Base-by-base conservation (phyloP, 1,284 basidiomycete genomes). In the Salmacisia buchloeana region DNA sequence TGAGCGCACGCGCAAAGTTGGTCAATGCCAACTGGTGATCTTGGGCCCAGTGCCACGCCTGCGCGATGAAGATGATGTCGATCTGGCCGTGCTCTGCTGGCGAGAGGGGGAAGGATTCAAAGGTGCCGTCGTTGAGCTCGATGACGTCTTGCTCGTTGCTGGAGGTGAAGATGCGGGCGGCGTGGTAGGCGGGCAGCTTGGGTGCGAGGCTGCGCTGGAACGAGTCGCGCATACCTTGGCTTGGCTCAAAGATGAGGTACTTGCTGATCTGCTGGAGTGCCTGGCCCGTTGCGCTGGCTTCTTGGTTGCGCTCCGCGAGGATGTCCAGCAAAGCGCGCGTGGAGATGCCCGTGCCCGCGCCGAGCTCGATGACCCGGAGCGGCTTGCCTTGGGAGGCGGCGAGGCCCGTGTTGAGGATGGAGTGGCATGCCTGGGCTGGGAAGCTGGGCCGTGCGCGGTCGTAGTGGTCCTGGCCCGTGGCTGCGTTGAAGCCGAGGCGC, bases 41-140 rank as follows among this genome's bases (percentile, higher is more conserved):
- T n/a, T 66, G 64, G 45, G 71, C 74, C 76, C 76, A 78, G 60
- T 78, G 76, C 69, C 69, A 78, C 1, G 76, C 76, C 59, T 64
- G 58, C 0, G 75, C 75, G 4, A 74, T 70, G 0, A 77, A 65
- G 9, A 75, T 73, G n/a, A 69, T 62, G 34, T 77, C 75, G 23
- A 67, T 71, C 3, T 29, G 62, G 3, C 45, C 15, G 3, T 68
- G 69, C 0, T 68, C 73, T 2, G 70, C 62, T 6, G 23, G 27
- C 1, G 49, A 33, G 27, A 54, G 13, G 15, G 49, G 49, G 60
- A 72, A 72, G 9, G 60, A 52, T 52, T 77, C 72, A 45, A 77
- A 77, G 1, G 68, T 63, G 15, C 73, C 75, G 15, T 75, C 72
- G 1, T 58, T 35, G 49, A 77, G 69, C 7, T 54, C 29, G 49